Conservation (phyloP, 331 rosid species). For the Rhamnella rubrinervis region DNA sequence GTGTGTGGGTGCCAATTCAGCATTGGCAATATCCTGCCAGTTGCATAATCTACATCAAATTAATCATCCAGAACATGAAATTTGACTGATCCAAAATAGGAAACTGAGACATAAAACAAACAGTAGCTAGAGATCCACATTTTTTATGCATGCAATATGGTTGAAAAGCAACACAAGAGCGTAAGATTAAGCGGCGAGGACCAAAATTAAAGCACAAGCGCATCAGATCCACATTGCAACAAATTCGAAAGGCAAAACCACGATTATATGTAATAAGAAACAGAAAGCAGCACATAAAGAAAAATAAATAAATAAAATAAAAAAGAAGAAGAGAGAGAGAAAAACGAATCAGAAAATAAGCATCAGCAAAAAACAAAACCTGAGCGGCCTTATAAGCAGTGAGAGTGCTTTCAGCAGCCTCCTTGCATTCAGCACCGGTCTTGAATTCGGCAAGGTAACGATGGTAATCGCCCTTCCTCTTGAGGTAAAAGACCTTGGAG, state of each 20-base stretch:
- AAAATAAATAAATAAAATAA: too few species aligned
- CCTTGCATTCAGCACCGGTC: slow-evolving; percentile 91
- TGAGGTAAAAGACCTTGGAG: slow-evolving; percentile 92
- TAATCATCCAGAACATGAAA: not conserved
- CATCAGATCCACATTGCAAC: slow-evolving; percentile 16
- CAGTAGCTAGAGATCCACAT: not conserved
- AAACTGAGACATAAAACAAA: not conserved
- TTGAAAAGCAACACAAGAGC: not conserved
- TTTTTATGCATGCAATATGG: not conserved
- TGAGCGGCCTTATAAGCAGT: slow-evolving; percentile 93
- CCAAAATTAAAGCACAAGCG: not conserved
- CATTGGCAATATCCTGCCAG: slow-evolving; percentile 80
- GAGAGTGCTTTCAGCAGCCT: slow-evolving; percentile 94
- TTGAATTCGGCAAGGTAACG: slow-evolving; percentile 95
- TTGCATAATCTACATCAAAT: not conserved
- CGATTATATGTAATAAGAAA: too few species aligned
- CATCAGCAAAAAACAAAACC: slow-evolving; percentile 33
- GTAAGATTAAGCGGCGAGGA: not conserved
- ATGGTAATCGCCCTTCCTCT: slow-evolving; percentile 96
- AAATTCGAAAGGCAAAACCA: not conserved
- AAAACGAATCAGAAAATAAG: not conserved
- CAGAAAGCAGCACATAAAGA: not conserved
- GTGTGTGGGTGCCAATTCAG: slow-evolving; percentile 89
- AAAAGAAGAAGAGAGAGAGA: too few species aligned
- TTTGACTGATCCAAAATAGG: too few species aligned